phyloP scores from a whole-genome alignment of 768 basidiomycete species.

The Pulveroboletus sp. region DNA sequence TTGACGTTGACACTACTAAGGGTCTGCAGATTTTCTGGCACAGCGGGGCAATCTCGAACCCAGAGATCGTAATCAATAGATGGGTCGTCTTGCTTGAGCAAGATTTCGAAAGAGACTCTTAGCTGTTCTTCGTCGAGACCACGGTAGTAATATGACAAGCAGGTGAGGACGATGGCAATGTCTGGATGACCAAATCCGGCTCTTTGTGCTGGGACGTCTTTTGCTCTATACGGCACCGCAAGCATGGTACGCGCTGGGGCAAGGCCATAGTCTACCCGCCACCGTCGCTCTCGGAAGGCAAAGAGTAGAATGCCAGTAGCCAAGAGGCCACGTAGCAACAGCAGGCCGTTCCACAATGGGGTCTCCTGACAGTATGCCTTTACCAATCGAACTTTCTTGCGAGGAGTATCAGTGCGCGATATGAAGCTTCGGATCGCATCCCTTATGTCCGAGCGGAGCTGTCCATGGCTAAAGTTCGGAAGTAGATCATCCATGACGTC shows the following conservation, averaged over 20 bases:
- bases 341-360: constrained; percentile 18
- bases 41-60: constrained; percentile 15
- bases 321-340: constrained; percentile 35
- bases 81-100: constrained; percentile 31
- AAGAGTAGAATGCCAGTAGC: constrained; percentile 29
- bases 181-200: constrained; percentile 41
- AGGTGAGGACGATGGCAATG: constrained; percentile 33
- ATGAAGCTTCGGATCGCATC: constrained; percentile 23
- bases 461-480: constrained; percentile 14
- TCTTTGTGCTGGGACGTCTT: constrained; percentile 33
- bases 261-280: constrained; percentile 38
- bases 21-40: constrained; percentile 18
- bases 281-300: constrained; percentile 32
- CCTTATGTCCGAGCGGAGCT: background rate
- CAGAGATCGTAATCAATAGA: constrained; percentile 29
- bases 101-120: constrained; percentile 23
- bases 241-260: constrained; percentile 29
- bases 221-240: constrained; percentile 37
- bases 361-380: constrained; percentile 1
- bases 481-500: constrained; percentile 15
- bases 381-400: background rate
- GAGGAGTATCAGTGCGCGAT: constrained; percentile 4
- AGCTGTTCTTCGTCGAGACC: constrained; percentile 32
- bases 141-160: constrained; percentile 34
- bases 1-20: constrained; percentile 25